Conservation (phyloP, 176 grass and related monocot genomes). For the Bonia amplexicaulis region DNA sequence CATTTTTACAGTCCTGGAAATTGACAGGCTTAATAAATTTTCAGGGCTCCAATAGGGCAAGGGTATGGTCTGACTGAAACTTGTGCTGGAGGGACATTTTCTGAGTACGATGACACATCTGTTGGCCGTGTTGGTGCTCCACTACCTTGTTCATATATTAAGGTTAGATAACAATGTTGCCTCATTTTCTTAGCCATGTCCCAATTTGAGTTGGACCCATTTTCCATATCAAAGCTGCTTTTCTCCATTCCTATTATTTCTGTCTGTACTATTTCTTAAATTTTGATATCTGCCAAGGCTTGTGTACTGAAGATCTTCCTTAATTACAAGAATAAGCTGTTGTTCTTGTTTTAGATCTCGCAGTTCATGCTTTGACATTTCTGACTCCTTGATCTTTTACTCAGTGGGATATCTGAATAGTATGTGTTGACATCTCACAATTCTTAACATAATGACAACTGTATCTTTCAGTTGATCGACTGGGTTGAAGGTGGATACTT, state of each 20-base stretch:
- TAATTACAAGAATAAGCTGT: neutral
- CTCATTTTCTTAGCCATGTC: neutral
- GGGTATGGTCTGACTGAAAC: slow-evolving; percentile 98
- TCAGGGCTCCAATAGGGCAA: slow-evolving; percentile 94
- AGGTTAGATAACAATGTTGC: slow-evolving; percentile 40
- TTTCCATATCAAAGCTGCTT: slow-evolving; percentile 22
- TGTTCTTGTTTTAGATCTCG: neutral
- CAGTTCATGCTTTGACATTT: slow-evolving; percentile 5
- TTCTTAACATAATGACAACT: slow-evolving; percentile 27
- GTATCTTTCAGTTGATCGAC: slow-evolving; percentile 71
- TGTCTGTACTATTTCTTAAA: neutral
- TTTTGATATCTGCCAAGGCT: neutral
- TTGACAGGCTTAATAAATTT: slow-evolving; percentile 37
- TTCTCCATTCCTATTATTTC: neutral
- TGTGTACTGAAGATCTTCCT: neutral
- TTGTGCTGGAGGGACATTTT: slow-evolving; percentile 91
- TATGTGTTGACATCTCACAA: neutral
- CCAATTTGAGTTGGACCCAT: neutral
- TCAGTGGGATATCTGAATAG: slow-evolving; percentile 9
- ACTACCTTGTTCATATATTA: slow-evolving; percentile 81
- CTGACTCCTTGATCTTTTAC: neutral
- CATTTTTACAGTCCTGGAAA: neutral
- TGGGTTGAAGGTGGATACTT: slow-evolving; percentile 92
- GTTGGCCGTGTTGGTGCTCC: slow-evolving; percentile 92
- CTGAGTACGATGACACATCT: slow-evolving; percentile 83